Evolutionary conservation across 1,284 basidiomycete genomes (phyloP).

Genomic region (Fomitiporia mediterranea): DNA sequence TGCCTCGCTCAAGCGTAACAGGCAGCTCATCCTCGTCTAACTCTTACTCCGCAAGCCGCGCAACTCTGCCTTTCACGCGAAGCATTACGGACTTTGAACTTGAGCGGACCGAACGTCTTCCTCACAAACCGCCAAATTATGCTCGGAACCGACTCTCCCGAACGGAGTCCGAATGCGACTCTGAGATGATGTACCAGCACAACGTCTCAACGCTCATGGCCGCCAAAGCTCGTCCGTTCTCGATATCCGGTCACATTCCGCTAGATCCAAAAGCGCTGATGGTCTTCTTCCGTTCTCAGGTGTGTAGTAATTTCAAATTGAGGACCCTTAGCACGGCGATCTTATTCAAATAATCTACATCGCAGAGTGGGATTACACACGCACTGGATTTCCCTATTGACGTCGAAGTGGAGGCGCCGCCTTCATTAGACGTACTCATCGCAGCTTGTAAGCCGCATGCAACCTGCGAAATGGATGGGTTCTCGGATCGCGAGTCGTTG

Average conservation of each 20-base stretch:
- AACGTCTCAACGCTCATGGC: conserved; percentile 52
- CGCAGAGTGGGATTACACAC: conserved; percentile 70
- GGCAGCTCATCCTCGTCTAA: conserved; percentile 18
- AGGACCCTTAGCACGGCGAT: too few relatives aligned
- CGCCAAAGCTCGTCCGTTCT: conserved; percentile 59
- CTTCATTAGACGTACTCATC: conserved; percentile 74
- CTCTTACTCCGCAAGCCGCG: conserved; percentile 10
- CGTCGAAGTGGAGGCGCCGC: conserved; percentile 66
- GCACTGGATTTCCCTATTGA: conserved; percentile 78
- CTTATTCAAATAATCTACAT: too few relatives aligned
- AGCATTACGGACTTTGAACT: conserved; percentile 45
- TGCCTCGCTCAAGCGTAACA: conserved; percentile 16
- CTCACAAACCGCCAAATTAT: conserved; percentile 8
- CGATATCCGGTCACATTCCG: conserved; percentile 64
- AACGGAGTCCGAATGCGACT: conserved; percentile 34
- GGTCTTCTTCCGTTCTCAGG: conserved; percentile 76
- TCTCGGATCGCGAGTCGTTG: conserved; percentile 58
- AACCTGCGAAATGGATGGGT: conserved; percentile 48
- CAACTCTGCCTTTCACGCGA: conserved; percentile 29
- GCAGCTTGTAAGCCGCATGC: conserved; percentile 66
- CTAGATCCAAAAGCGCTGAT: conserved; percentile 62
- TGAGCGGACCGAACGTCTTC: conserved; percentile 10
- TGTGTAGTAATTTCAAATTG: conserved; percentile 29
- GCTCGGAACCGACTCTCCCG: neutral
- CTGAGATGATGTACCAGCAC: conserved; percentile 51